These are phyloP conservation scores for Sporothrix luriei DNA, from an alignment of 2,329 filamentous ascomycete genomes.

Conservation along the genomic window DNA sequence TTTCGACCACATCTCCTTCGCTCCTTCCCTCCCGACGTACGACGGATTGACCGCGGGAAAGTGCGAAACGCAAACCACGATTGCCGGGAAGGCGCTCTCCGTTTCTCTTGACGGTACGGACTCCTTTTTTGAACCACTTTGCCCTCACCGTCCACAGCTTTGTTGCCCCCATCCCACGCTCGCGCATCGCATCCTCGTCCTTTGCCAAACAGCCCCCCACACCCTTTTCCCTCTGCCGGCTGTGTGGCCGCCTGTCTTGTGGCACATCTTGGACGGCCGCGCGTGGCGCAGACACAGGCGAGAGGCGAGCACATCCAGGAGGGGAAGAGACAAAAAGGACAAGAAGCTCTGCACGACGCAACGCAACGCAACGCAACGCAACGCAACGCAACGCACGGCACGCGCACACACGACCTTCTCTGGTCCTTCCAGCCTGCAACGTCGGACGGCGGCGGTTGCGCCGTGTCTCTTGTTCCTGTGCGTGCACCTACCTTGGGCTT, in stretches of 20 bases:
- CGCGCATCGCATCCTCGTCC: not conserved
- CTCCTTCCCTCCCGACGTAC: conserved; percentile 13
- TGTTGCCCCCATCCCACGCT: conserved; percentile 16
- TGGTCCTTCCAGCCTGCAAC: conserved; percentile 6
- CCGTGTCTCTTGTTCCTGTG: conserved; percentile 18
- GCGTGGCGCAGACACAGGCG: conserved; percentile 28
- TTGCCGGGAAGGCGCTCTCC: not conserved
- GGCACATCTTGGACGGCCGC: not conserved
- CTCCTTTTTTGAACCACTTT: not conserved
- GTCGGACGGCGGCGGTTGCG: conserved; percentile 14
- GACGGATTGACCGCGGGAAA: not conserved
- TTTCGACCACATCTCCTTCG: not conserved
- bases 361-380: conserved; percentile 21
- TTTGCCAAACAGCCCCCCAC: conserved; percentile 4
- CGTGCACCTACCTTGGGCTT: conserved; percentile 15
- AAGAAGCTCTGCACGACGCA: conserved; percentile 6
- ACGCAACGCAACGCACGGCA: conserved; percentile 17
- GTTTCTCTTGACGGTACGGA: conserved; percentile 11
- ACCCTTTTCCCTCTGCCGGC: conserved; percentile 1
- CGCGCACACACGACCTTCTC: conserved; percentile 2
- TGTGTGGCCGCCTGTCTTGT: conserved; percentile 10
- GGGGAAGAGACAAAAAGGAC: not conserved
- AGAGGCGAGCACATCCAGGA: conserved; percentile 3
- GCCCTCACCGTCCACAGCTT: not conserved
- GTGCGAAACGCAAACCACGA: not conserved